Evolutionary conservation across 305 asterid species (phyloP).

Genomic region (Solanum hybrid): DNA sequence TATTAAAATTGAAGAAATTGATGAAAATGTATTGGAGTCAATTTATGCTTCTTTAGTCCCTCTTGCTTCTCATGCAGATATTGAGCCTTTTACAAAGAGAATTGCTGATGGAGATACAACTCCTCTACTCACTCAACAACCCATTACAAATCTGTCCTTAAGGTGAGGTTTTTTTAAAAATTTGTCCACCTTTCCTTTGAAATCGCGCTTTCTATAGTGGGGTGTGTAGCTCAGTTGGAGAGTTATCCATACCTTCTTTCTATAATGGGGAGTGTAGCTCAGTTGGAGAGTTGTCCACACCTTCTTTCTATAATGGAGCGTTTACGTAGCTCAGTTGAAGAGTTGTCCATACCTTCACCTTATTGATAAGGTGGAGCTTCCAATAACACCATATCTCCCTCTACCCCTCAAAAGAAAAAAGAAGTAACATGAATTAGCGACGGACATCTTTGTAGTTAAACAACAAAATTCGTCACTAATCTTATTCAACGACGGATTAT

Average conservation of each 20-base stretch:
- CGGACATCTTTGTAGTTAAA: neutral
- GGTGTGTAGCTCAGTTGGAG: too few species aligned
- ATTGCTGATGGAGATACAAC: slow-evolving; percentile 53
- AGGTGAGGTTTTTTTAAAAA: slow-evolving; percentile 23
- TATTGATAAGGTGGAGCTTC: neutral
- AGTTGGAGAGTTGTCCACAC: too few species aligned
- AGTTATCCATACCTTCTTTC: too few species aligned
- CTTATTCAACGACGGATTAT: neutral
- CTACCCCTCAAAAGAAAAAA: neutral
- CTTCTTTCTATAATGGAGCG: too few species aligned
- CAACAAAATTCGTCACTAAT: neutral
- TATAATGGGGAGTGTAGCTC: too few species aligned
- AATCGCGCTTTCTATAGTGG: neutral
- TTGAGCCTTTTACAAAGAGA: slow-evolving; percentile 54
- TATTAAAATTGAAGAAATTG: slow-evolving; percentile 24
- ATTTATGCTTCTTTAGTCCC: slow-evolving; percentile 48
- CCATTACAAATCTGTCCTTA: slow-evolving; percentile 51
- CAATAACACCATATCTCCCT: neutral
- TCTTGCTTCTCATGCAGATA: slow-evolving; percentile 60
- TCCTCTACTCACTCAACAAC: slow-evolving; percentile 44
- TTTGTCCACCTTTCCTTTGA: neutral
- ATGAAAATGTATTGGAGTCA: slow-evolving; percentile 31
- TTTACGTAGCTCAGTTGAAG: too few species aligned
- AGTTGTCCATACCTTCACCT: neutral
- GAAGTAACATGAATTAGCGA: neutral